Evolutionary conservation across 306 rosid genomes (phyloP).

Genomic region (Castanea crenata): DNA sequence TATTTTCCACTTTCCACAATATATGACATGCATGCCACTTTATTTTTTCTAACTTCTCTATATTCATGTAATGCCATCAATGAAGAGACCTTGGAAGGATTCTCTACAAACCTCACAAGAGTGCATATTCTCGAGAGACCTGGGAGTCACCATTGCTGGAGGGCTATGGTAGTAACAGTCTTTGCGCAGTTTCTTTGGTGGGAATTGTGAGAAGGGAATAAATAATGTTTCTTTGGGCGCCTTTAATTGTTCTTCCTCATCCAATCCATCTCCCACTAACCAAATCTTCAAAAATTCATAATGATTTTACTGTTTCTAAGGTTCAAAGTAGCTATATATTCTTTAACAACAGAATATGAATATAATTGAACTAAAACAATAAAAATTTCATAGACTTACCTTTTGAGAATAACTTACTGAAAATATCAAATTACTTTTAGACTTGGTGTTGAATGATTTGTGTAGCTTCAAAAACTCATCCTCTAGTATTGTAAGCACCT

Average conservation of each 20-base stretch:
- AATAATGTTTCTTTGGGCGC: conserved; percentile 72
- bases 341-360: too few species aligned
- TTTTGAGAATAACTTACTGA: conserved; percentile 36
- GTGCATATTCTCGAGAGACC: conserved; percentile 51
- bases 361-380: too few species aligned
- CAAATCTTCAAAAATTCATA: conserved; percentile 42
- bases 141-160: conserved; percentile 71
- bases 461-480: conserved; percentile 49
- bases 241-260: conserved; percentile 48
- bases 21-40: too few species aligned
- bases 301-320: not conserved
- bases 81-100: not conserved
- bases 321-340: not conserved
- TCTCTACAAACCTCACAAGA: conserved; percentile 69
- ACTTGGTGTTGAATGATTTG: conserved; percentile 19
- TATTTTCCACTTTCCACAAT: too few species aligned
- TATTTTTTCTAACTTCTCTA: too few species aligned
- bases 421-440: conserved; percentile 31
- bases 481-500: conserved; percentile 43
- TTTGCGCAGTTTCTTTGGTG: conserved; percentile 57
- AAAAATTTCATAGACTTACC: conserved; percentile 23
- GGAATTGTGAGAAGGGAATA: conserved; percentile 71
- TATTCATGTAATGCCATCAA: not conserved
- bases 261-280: conserved; percentile 66
- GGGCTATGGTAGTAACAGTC: conserved; percentile 69